Evolutionary conservation across 2,329 filamentous ascomycete species (phyloP).

Genomic region (Colletotrichum abscissum): DNA sequence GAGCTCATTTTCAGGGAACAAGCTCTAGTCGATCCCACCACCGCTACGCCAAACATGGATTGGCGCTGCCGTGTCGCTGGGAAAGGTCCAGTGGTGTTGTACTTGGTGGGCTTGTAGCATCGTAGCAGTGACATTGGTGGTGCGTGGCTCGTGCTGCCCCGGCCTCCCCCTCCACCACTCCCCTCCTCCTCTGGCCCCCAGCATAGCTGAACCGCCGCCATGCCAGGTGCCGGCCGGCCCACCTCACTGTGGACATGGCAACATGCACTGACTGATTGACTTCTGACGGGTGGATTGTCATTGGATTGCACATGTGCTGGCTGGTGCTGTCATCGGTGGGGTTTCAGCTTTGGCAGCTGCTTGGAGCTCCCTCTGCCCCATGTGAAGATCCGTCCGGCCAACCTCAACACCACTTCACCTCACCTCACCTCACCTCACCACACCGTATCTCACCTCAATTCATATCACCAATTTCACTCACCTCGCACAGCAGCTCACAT

Average conservation of each 20-base stretch:
- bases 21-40: conserved; percentile 28
- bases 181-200: background rate
- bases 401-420: conserved; percentile 20
- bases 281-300: background rate
- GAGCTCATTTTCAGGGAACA: conserved; percentile 31
- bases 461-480: background rate
- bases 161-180: background rate
- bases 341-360: conserved; percentile 26
- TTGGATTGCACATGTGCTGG: background rate
- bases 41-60: conserved; percentile 24
- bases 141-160: conserved; percentile 11
- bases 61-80: conserved; percentile 4
- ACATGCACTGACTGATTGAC: no score
- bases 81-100: background rate
- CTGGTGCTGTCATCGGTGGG: conserved; percentile 31
- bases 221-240: conserved; percentile 24
- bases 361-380: conserved; percentile 25
- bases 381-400: conserved; percentile 30
- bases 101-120: no score
- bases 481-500: conserved; percentile 8
- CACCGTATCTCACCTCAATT: background rate
- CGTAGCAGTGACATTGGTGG: background rate
- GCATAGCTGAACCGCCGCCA: background rate
- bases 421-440: conserved; percentile 8
- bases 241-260: background rate